Evolutionary conservation across 106 monocot genomes (phyloP).

Genomic region (Xerophyta viscosa): DNA sequence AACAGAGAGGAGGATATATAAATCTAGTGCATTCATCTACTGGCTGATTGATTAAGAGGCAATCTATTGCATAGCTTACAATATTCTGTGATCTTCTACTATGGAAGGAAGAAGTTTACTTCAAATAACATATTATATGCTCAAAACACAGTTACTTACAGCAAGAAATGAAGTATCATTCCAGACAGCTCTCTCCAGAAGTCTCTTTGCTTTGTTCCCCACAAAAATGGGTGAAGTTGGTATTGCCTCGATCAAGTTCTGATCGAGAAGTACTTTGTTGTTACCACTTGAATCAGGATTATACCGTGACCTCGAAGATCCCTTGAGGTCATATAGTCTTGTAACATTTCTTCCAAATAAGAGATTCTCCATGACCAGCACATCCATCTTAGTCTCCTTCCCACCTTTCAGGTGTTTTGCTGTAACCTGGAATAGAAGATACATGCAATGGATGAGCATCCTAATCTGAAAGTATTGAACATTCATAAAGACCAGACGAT

Average conservation of each 20-base stretch:
- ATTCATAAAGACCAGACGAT: neutral
- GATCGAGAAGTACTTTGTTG: constrained; percentile 92
- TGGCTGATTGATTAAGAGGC: too few relatives aligned
- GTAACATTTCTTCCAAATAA: constrained; percentile 56
- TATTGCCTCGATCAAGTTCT: constrained; percentile 87
- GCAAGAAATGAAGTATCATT: constrained; percentile 92
- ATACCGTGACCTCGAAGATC: constrained; percentile 83
- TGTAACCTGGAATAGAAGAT: constrained; percentile 32
- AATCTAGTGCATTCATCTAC: too few relatives aligned
- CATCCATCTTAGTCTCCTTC: constrained; percentile 76
- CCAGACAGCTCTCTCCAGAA: constrained; percentile 96
- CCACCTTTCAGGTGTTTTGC: constrained; percentile 63
- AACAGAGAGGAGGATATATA: too few relatives aligned
- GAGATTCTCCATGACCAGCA: constrained; percentile 97
- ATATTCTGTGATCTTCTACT: too few relatives aligned
- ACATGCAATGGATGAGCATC: neutral
- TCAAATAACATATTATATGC: too few relatives aligned
- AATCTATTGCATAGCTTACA: too few relatives aligned
- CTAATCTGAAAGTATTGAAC: neutral
- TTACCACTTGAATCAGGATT: constrained; percentile 81
- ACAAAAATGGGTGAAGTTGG: constrained; percentile 98
- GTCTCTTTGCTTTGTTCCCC: constrained; percentile 82
- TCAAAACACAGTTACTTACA: constrained; percentile 39
- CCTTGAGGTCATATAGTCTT: constrained; percentile 88
- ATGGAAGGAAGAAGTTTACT: too few relatives aligned